Base-by-base conservation (phyloP, 164 flowering plant species). In the Vitis amurensis region DNA sequence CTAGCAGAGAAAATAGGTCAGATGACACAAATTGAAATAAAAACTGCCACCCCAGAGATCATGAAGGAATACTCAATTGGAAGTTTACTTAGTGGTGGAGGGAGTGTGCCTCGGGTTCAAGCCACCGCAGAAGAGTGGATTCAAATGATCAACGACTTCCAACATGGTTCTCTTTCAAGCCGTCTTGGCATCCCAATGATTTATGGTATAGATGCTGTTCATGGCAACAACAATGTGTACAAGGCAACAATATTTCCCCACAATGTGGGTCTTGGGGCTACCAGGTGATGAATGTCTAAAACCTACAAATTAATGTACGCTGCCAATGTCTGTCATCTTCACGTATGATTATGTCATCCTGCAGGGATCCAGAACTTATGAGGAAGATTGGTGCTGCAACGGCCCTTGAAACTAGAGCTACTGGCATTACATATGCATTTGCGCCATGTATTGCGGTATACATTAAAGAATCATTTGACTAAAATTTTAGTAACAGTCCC, bases 391-490 rank as follows among this genome's bases (percentile, higher is more conserved):
- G 79, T 6, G 76, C 63, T 4, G 79, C 79, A 16, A 76, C 79
- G 16, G 79, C 79, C 11, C 79, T 68, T 59, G 79, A 76, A 64
- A 69, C 68, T 59, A 68, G 76, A 55, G 76, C 79, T 51, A 76
- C 79, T 4, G 79, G 79, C 13, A 64, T 76, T 14, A 5, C 19
- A 5, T 76, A 72, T 64, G 73, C 52, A 2, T 76, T 76, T 68
- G 79, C 79, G 5, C 79, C 79, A n/a, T 72, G 79, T 37, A 65
- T 76, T 47, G 79, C 79, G 66, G 79, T 76, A 68, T 11, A n/a
- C n/a, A 37, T 37, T 37, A 3, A 0, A 37, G 44, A 37, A 37
- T 37, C 44, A 37, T 37, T 37, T 37, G 44, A 37, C 6, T 37
- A 37, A 37, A 37, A 37, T 37, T 37, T 37, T 37, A 3, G 4